Evolutionary conservation across 2,329 filamentous ascomycete genomes (phyloP).

Genomic region (Exophiala oligosperma): DNA sequence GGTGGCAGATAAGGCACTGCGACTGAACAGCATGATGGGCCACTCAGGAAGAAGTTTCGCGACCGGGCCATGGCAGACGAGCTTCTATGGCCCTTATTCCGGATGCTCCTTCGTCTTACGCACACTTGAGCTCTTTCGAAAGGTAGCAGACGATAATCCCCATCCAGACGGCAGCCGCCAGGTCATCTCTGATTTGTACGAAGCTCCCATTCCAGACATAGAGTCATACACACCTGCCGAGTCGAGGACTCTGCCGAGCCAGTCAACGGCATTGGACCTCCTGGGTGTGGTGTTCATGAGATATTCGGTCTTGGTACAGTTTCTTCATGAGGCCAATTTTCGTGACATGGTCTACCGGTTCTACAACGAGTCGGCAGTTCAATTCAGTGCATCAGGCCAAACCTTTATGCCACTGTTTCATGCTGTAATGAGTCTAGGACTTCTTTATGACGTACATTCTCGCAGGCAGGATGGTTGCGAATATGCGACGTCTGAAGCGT

Average conservation of each 20-base stretch:
- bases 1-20: constrained; percentile 3
- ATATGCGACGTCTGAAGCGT: constrained; percentile 18
- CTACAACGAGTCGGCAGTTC: constrained; percentile 12
- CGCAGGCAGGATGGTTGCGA: constrained; percentile 22
- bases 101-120: constrained; percentile 21
- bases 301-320: constrained; percentile 21
- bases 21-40: constrained; percentile 21
- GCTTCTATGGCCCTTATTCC: constrained; percentile 20
- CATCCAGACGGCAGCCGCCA: constrained; percentile 5
- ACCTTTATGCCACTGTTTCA: constrained; percentile 22
- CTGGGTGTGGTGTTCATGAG: constrained; percentile 19
- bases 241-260: constrained; percentile 11
- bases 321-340: constrained; percentile 20
- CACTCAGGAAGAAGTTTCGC: constrained; percentile 8
- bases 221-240: not conserved
- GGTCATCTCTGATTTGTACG: constrained; percentile 15
- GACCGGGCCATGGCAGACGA: constrained; percentile 15
- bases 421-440: constrained; percentile 19
- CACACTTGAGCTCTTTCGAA: constrained; percentile 22
- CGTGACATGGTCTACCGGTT: constrained; percentile 19
- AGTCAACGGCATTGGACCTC: constrained; percentile 10
- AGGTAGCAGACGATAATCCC: constrained; percentile 3
- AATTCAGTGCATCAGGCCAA: constrained; percentile 4
- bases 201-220: constrained; percentile 11
- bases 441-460: constrained; percentile 11